phyloP scores from a whole-genome alignment of 306 rosid genomes.

The Urtica urens region DNA sequence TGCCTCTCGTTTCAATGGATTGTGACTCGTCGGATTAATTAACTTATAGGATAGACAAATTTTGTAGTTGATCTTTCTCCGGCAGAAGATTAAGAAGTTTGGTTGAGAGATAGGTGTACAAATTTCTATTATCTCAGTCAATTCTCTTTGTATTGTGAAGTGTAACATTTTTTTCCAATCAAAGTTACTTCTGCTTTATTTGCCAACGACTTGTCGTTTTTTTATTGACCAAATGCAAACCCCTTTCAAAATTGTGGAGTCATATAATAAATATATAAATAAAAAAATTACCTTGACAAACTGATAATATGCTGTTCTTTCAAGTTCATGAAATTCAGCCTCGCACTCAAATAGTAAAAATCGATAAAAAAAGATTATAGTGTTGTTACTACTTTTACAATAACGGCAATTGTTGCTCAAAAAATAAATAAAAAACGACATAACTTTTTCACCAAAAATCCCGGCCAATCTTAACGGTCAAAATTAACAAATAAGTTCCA shows the following conservation, averaged over 20 bases:
- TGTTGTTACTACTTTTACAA: too few relatives aligned
- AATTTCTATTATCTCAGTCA: background rate
- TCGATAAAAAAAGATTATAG: too few relatives aligned
- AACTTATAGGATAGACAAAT: background rate
- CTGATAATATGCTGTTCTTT: too few relatives aligned
- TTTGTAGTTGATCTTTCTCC: background rate
- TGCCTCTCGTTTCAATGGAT: slow-evolving; percentile 9
- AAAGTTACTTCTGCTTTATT: background rate
- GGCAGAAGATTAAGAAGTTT: background rate
- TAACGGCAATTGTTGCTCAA: too few relatives aligned
- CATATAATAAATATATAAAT: too few relatives aligned
- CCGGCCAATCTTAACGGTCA: slow-evolving; percentile 6
- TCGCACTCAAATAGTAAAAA: too few relatives aligned
- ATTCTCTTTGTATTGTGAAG: background rate
- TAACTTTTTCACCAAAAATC: background rate
- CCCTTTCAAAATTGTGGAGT: too few relatives aligned
- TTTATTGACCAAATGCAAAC: too few relatives aligned
- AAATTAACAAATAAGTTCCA: background rate
- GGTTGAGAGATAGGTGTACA: slow-evolving; percentile 1
- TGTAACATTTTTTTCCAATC: background rate
- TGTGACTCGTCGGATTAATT: background rate
- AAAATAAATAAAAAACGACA: slow-evolving; percentile 2
- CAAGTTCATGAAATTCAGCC: too few relatives aligned
- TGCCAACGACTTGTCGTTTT: background rate
- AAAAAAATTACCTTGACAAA: too few relatives aligned